Evolutionary conservation across 75 land plant species (phyloP).

Genomic region (Cunninghamia lanceolata): DNA sequence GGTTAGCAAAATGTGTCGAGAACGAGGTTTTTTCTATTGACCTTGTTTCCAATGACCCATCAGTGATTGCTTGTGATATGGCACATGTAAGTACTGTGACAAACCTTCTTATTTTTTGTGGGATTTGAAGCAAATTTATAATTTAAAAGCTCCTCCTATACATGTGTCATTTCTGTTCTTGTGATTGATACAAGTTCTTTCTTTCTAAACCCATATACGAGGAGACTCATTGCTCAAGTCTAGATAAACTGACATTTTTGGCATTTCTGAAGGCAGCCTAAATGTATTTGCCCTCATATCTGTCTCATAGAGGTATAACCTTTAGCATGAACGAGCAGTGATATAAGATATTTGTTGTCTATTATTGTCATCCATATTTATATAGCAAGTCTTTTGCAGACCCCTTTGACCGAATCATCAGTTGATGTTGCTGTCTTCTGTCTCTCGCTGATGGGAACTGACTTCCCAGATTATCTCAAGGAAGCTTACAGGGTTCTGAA

Average conservation of each 20-base stretch:
- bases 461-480: slow-evolving; percentile 68
- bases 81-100: slow-evolving; percentile 59
- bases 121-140: background rate
- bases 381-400: slow-evolving; percentile 41
- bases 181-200: background rate
- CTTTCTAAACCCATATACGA: background rate
- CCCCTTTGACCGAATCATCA: slow-evolving; percentile 67
- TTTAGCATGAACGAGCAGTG: background rate
- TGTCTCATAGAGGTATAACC: background rate
- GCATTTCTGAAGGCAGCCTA: background rate
- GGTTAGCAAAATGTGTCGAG: slow-evolving; percentile 74
- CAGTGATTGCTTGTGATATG: slow-evolving; percentile 98
- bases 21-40: slow-evolving; percentile 94
- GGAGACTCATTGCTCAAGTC: background rate
- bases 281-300: background rate
- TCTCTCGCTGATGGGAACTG: slow-evolving; percentile 92
- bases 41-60: slow-evolving; percentile 77
- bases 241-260: background rate
- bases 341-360: slow-evolving; percentile 1
- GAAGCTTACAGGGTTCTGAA: slow-evolving; percentile 92
- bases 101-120: background rate
- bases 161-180: slow-evolving; percentile 10
- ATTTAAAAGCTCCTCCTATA: background rate
- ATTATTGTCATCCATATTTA: background rate
- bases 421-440: slow-evolving; percentile 98